Evolutionary conservation across 805 yeast species (phyloP).

Genomic region (Millerozyma acaciae): DNA sequence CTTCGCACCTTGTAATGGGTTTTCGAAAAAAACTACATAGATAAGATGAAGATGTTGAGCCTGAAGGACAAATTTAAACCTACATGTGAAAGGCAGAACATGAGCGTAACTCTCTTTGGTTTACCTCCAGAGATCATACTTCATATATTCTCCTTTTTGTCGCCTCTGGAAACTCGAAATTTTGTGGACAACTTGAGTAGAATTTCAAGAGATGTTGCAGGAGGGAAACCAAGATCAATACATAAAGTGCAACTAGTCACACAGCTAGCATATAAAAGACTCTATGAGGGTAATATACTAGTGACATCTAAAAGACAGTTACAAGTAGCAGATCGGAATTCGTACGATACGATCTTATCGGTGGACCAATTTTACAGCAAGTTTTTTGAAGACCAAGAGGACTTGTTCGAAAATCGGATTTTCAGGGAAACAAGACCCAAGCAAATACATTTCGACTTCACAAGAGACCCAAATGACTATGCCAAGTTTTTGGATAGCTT

Average conservation of each 20-base stretch:
- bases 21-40: too few relatives aligned
- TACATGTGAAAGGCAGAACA: too few relatives aligned
- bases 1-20: too few relatives aligned
- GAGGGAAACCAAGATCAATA: not conserved
- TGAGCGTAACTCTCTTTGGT: constrained; percentile 5
- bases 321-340: constrained; percentile 5
- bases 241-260: constrained; percentile 5
- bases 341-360: constrained; percentile 11
- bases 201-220: not conserved
- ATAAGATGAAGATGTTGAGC: too few relatives aligned
- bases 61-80: too few relatives aligned
- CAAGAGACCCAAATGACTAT: constrained; percentile 20
- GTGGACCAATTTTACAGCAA: constrained; percentile 11
- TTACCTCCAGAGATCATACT: constrained; percentile 19
- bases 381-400: constrained; percentile 6
- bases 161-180: constrained; percentile 11
- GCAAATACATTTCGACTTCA: constrained; percentile 18
- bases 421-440: constrained; percentile 18
- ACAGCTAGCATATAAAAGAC: constrained; percentile 15
- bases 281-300: constrained; percentile 16
- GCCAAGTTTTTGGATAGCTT: constrained; percentile 17
- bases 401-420: constrained; percentile 6
- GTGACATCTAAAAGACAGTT: constrained; percentile 8
- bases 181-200: constrained; percentile 4
- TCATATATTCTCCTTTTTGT: constrained; percentile 11